phyloP scores from a whole-genome alignment of 176 grass and related monocot genomes.

The Melocanna baccifera region DNA sequence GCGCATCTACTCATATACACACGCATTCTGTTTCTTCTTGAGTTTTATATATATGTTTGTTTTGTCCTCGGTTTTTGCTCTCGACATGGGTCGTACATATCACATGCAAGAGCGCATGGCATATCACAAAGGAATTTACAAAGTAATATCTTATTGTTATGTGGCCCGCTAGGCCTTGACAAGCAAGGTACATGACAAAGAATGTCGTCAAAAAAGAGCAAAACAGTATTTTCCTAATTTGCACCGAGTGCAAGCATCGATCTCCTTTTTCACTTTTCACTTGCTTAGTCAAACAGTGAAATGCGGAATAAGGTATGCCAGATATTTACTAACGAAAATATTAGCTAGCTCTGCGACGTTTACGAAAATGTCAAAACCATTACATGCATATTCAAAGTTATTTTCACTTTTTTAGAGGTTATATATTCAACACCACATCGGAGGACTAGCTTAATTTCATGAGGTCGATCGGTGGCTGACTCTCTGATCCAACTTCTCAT shows the following conservation, averaged over 20 bases:
- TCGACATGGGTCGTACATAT: background rate
- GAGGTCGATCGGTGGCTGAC: background rate
- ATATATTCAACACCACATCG: background rate
- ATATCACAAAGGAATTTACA: background rate
- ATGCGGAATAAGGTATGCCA: background rate
- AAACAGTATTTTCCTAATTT: background rate
- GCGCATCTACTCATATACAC: background rate
- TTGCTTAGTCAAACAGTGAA: background rate
- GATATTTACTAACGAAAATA: background rate
- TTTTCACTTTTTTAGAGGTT: background rate
- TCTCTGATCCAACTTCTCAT: background rate
- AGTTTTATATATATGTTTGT: background rate
- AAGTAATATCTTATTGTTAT: conserved; percentile 4
- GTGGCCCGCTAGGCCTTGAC: background rate
- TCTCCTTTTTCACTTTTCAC: background rate
- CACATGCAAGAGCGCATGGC: conserved; percentile 30
- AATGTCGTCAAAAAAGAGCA: conserved; percentile 12
- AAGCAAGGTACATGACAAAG: conserved; percentile 31
- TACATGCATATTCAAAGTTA: background rate
- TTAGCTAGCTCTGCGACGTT: background rate
- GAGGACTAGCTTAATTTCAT: background rate
- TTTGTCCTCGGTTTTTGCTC: conserved; percentile 1
- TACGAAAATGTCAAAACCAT: background rate
- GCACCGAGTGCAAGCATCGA: background rate
- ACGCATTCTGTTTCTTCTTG: background rate